A percentile compares a stretch with the other conserved stretches of the same genome.
phyloP scores from a whole-genome alignment of 108 stramenopile genomes.

The Nannochloropsis salina region DNA sequence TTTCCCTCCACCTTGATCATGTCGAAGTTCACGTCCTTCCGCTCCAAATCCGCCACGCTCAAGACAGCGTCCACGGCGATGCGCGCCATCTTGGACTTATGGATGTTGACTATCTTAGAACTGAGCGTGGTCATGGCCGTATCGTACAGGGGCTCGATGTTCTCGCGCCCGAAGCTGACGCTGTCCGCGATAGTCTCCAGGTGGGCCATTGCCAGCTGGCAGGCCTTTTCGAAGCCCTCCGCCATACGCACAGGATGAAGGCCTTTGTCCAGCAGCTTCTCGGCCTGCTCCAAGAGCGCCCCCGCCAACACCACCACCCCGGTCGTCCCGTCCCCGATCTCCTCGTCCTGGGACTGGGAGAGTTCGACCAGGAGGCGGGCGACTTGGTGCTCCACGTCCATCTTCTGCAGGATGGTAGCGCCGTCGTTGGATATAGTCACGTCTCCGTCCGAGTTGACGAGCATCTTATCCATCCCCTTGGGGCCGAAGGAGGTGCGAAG shows the following conservation, averaged over 20 bases:
- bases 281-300: constrained; percentile 94
- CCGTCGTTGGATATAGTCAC: constrained; percentile 99
- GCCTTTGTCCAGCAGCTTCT: constrained; percentile 76
- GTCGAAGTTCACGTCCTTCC: constrained; percentile 97
- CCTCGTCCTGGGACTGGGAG: constrained; percentile 81
- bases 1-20: constrained; percentile 99
- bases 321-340: constrained; percentile 99
- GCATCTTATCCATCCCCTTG: constrained; percentile 98
- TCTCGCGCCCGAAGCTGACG: constrained; percentile 73
- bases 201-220: constrained; percentile 74
- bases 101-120: constrained; percentile 92
- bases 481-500: constrained; percentile 95
- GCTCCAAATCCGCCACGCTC: constrained; percentile 88
- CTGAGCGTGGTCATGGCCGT: constrained; percentile 95
- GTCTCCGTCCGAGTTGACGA: constrained; percentile 93
- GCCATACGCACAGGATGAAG: constrained; percentile 95
- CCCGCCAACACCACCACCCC: constrained; percentile 97
- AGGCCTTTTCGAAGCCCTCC: constrained; percentile 92
- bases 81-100: constrained; percentile 86
- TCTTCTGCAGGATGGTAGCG: constrained; percentile 89
- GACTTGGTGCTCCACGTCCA: constrained; percentile 61
- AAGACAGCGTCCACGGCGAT: constrained; percentile 79
- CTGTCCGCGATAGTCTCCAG: constrained; percentile 77
- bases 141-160: constrained; percentile 73
- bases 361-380: constrained; percentile 96